Evolutionary conservation across 768 basidiomycete genomes (phyloP).

Genomic region (Cystobasidium onofrii): DNA sequence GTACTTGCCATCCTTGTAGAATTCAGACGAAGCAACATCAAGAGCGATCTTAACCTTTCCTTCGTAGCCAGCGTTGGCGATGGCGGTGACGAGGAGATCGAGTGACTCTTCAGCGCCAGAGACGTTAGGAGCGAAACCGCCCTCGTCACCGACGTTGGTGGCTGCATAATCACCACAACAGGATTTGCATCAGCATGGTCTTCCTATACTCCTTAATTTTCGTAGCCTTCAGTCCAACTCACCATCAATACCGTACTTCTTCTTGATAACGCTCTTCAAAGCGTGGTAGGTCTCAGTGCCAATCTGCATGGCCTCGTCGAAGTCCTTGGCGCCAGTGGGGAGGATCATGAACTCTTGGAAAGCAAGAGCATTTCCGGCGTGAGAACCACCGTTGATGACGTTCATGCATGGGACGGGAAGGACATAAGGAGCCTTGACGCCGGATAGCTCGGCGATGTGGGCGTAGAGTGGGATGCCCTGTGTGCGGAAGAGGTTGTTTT

Average conservation of each 20-base stretch:
- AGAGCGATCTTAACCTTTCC: constrained; percentile 98
- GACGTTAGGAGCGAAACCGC: constrained; percentile 98
- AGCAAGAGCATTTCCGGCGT: constrained; percentile 98
- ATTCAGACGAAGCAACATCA: constrained; percentile 92
- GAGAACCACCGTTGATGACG: constrained; percentile 99
- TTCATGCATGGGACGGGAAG: constrained; percentile 93
- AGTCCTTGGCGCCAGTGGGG: constrained; percentile 80
- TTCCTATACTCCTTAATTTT: too few species aligned
- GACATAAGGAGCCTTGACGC: constrained; percentile 84
- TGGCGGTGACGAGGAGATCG: constrained; percentile 85
- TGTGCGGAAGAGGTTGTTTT: too few species aligned
- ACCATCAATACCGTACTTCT: constrained; percentile 99
- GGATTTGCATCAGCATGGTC: background rate
- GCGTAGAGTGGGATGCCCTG: constrained; percentile 84
- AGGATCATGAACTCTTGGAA: constrained; percentile 99
- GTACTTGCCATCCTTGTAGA: constrained; percentile 99
- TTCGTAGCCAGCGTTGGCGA: constrained; percentile 95
- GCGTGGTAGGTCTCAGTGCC: constrained; percentile 90
- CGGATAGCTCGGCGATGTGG: constrained; percentile 91
- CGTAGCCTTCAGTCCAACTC: too few species aligned
- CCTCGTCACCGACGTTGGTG: constrained; percentile 98
- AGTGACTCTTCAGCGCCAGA: constrained; percentile 94
- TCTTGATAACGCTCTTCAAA: constrained; percentile 96
- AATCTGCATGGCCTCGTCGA: constrained; percentile 97
- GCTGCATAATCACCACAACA: constrained; percentile 50